Evolutionary conservation across 2,329 filamentous ascomycete genomes (phyloP).

Genomic region (Claviceps purpurea): DNA sequence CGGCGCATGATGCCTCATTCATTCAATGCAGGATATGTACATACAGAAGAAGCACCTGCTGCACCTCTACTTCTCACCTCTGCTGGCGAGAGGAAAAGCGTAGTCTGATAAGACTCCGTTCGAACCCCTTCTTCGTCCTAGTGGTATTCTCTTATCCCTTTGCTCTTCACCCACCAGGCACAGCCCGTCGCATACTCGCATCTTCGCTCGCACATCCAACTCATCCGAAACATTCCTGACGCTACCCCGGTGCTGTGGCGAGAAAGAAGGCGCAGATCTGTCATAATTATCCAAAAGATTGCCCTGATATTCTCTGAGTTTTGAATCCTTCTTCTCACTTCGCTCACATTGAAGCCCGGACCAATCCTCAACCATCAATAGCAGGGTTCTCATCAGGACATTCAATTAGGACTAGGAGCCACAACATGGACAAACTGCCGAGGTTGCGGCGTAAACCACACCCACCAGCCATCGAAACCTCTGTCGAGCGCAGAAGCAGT

Average conservation of each 20-base stretch:
- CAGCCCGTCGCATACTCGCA: neutral
- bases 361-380: neutral
- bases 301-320: too few species aligned
- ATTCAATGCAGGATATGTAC: neutral
- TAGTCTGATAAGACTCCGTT: neutral
- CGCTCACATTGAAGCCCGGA: too few species aligned
- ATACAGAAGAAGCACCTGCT: neutral
- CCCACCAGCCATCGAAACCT: slow-evolving; percentile 28
- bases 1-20: neutral
- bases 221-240: neutral
- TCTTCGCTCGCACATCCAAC: neutral
- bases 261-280: neutral
- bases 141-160: neutral
- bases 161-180: neutral
- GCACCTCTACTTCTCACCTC: neutral
- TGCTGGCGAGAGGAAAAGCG: slow-evolving; percentile 4
- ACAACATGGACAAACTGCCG: slow-evolving; percentile 27
- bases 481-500: slow-evolving; percentile 20
- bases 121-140: neutral
- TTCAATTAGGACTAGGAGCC: neutral
- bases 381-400: neutral
- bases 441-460: slow-evolving; percentile 31
- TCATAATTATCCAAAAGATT: too few species aligned
- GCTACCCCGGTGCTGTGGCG: neutral
- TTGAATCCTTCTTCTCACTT: neutral